Percentiles rank a stretch among this genome's conserved stretches.
Evolutionary conservation across 495 filamentous ascomycete genomes (phyloP).

Genomic region (Podospora australis): DNA sequence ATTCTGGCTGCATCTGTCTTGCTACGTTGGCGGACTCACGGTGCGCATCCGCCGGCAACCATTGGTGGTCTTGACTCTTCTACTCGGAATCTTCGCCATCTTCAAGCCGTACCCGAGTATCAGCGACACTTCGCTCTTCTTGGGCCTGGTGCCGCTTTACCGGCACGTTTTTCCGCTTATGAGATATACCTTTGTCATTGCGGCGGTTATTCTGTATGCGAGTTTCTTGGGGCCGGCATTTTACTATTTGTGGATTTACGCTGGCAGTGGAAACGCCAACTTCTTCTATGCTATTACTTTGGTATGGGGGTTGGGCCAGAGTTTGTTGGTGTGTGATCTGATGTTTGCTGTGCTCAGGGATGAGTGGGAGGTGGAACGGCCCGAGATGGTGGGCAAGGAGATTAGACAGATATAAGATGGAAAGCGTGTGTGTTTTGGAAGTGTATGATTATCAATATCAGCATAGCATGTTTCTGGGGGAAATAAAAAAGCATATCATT

Average conservation of each 20-base stretch:
- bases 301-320: slow-evolving; percentile 88
- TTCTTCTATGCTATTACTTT: slow-evolving; percentile 99
- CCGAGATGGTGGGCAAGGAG: slow-evolving; percentile 81
- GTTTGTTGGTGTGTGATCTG: slow-evolving; percentile 69
- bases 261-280: slow-evolving; percentile 94
- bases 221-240: slow-evolving; percentile 88
- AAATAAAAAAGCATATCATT: too few relatives aligned
- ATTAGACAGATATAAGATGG: slow-evolving; percentile 67
- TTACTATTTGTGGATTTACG: slow-evolving; percentile 97
- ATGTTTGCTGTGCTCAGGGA: slow-evolving; percentile 85
- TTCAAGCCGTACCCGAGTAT: slow-evolving; percentile 97
- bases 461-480: neutral
- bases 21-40: slow-evolving; percentile 79
- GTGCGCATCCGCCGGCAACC: slow-evolving; percentile 77
- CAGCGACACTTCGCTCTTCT: slow-evolving; percentile 74
- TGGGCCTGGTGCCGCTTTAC: slow-evolving; percentile 80
- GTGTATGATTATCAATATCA: slow-evolving; percentile 1
- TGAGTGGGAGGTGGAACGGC: slow-evolving; percentile 89
- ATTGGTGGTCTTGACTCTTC: slow-evolving; percentile 70
- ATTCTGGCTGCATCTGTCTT: slow-evolving; percentile 90
- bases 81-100: slow-evolving; percentile 81
- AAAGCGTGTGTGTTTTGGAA: neutral
- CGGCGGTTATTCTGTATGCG: slow-evolving; percentile 76
- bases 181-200: slow-evolving; percentile 85
- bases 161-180: slow-evolving; percentile 91